Conservation (phyloP, 768 basidiomycete species). For the Mycena galericulata region DNA sequence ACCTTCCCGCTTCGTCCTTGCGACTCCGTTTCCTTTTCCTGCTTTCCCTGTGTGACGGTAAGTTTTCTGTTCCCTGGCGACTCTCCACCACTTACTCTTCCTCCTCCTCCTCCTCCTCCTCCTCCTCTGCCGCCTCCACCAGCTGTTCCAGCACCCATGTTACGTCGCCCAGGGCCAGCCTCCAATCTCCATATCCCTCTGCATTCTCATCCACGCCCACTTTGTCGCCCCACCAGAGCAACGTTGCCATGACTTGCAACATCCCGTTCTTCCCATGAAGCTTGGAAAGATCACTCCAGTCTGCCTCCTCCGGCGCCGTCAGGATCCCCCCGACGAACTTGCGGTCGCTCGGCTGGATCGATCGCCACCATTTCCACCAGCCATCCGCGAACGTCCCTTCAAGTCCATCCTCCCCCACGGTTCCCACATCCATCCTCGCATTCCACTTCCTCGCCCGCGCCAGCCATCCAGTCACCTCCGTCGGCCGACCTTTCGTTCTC, state of each 20-base stretch:
- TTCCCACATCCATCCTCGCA: neutral
- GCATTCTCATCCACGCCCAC: neutral
- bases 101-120: no score
- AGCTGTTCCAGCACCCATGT: neutral
- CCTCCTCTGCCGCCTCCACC: neutral
- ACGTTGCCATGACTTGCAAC: neutral
- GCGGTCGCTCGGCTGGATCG: slow-evolving; percentile 6
- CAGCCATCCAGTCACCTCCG: neutral
- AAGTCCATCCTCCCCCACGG: neutral
- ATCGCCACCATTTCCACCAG: neutral
- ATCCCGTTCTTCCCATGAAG: neutral
- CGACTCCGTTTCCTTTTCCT: no score
- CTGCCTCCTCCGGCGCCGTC: neutral
- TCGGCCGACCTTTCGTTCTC: neutral
- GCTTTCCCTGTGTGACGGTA: no score
- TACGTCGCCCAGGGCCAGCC: neutral
- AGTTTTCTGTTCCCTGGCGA: no score
- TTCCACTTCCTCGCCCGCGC: neutral
- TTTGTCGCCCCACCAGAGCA: slow-evolving; percentile 10
- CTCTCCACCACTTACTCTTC: neutral
- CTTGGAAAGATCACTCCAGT: neutral
- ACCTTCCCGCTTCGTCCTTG: no score
- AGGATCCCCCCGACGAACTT: neutral
- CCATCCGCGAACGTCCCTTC: neutral
- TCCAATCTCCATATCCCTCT: neutral